Evolutionary conservation across 805 yeast species (phyloP), one percentile per base, ranked within the genome.

Genomic region (Teunomyces stri): DNA sequence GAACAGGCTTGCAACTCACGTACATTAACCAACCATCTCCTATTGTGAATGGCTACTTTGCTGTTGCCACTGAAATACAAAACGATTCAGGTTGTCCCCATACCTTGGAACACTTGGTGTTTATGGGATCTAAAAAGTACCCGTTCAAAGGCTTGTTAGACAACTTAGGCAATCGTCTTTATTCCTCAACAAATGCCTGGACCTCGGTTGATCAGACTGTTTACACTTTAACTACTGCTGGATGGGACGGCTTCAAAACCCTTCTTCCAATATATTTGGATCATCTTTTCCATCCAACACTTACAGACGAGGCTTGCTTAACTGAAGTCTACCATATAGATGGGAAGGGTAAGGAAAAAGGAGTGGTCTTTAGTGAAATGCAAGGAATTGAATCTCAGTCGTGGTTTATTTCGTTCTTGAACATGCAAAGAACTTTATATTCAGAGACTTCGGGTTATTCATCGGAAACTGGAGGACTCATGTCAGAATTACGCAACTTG

Each of bases 311-410:
- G 44, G 96, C 96, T 0, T 94, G 96, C 58, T 70, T 85, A 45
- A 94, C 99, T 1, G 99, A 94, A 63, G 98, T 94, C 6, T 89
- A 89, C 63, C 98, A 94, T 63, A 80, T 94, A 40, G 98, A 94
- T 63, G 96, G 96, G 1, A 77, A 81, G 6, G 96, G 87, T 28
- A 82, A 85, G 53, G 99, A 94, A 56, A 89, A 89, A 62, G 99
- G 99, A 56, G 99, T 94, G 27, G 98, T 94, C 3, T 94, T 87
- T 62, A 85, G 95, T 45, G 99, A 94, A 68, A 94, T 94, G 98
- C 97, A 89, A 60, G 97, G 90, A 22, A 83, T 87, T 47, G 96
- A 90, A 64, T 81, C 81, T 57, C 87, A 85, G 52, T 78, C 91
- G 12, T 83, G 84, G 80, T 86, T 85, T 53, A 68, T 84, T 10